phyloP scores from a whole-genome alignment of 306 rosid genomes.

The Ochetophila trinervis region DNA sequence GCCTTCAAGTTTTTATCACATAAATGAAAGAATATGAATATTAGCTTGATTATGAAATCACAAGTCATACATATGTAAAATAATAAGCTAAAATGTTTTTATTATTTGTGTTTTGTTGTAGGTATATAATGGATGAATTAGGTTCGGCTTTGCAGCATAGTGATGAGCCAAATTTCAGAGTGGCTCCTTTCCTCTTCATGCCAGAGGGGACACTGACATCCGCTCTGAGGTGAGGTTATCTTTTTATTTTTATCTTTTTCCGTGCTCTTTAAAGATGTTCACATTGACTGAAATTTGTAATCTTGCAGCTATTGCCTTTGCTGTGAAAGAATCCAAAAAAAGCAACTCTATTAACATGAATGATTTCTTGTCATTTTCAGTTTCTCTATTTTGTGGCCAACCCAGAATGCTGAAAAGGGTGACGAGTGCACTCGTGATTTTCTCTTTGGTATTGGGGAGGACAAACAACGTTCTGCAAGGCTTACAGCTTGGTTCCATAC shows the following conservation, averaged over 20 bases:
- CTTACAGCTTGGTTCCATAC: constrained; percentile 92
- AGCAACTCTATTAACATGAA: constrained; percentile 5
- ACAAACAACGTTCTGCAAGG: constrained; percentile 87
- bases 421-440: constrained; percentile 86
- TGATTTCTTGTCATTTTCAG: constrained; percentile 42
- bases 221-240: constrained; percentile 65
- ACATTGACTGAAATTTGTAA: constrained; percentile 1
- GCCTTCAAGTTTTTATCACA: too few relatives aligned
- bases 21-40: not conserved
- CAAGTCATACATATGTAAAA: not conserved
- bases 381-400: constrained; percentile 82
- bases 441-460: constrained; percentile 87
- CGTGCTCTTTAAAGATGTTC: not conserved
- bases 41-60: not conserved
- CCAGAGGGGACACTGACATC: constrained; percentile 79
- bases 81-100: not conserved
- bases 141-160: constrained; percentile 92
- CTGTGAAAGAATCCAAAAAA: not conserved
- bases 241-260: not conserved
- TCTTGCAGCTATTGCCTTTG: constrained; percentile 21
- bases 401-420: constrained; percentile 53
- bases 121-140: constrained; percentile 93
- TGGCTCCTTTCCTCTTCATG: constrained; percentile 92
- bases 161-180: constrained; percentile 86
- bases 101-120: constrained; percentile 37